Percentiles rank a stretch among this genome's conserved stretches.
These are phyloP conservation scores for Paraurostyla sp. DNA, from an alignment of 73 alveolate genomes.

Conservation along the genomic window DNA sequence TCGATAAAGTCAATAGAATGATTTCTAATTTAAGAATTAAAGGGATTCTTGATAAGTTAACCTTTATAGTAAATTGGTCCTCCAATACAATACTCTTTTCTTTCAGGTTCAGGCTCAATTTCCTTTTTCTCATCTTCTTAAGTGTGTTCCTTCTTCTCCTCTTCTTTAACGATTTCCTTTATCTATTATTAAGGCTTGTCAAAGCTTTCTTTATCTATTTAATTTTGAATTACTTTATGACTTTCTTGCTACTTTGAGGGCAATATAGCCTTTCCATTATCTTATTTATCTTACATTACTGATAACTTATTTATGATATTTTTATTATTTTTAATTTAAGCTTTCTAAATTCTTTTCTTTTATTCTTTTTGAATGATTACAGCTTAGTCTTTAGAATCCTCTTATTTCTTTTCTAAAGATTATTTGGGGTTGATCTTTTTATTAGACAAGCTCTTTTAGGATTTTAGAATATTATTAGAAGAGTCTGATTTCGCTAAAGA, in stretches of 20 bases:
- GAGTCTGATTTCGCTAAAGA: not conserved
- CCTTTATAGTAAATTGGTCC: constrained; percentile 17
- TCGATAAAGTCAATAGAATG: constrained; percentile 24
- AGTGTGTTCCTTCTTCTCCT: not conserved
- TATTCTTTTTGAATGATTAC: too few species aligned
- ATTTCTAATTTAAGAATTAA: constrained; percentile 4
- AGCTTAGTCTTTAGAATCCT: not conserved
- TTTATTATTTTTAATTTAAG: too few species aligned
- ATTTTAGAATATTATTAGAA: not conserved
- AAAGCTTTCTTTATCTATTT: too few species aligned
- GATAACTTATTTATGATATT: too few species aligned
- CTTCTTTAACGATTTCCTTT: not conserved
- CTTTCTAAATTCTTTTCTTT: too few species aligned
- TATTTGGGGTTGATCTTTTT: not conserved
- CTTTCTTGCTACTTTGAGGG: too few species aligned
- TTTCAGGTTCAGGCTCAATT: not conserved
- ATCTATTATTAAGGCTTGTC: not conserved
- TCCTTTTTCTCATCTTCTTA: not conserved
- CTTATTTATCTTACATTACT: too few species aligned
- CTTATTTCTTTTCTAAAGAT: not conserved
- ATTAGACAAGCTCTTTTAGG: not conserved
- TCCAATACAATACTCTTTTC: constrained; percentile 36
- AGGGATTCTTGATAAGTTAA: constrained; percentile 20
- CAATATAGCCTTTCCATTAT: too few species aligned
- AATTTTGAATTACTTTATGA: too few species aligned